Evolutionary conservation across 129 eudicot species (phyloP).

Genomic region (Centrapalus pauciflorus): DNA sequence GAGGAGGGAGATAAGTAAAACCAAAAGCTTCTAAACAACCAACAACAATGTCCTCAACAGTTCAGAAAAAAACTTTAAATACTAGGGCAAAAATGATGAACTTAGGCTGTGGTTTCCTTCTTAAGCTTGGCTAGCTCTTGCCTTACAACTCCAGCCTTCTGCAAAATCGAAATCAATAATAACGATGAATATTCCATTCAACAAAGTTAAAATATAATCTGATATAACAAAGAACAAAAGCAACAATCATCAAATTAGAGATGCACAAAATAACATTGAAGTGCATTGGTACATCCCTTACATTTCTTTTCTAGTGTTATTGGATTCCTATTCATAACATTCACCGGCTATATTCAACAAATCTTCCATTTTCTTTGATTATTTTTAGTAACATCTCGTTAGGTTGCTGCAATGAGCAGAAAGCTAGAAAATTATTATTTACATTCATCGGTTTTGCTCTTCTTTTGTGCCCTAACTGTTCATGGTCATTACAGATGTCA

Average conservation of each 20-base stretch:
- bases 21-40: conserved; percentile 19
- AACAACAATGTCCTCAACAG: conserved; percentile 5
- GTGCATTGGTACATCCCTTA: too few relatives aligned
- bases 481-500: too few relatives aligned
- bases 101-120: conserved; percentile 35
- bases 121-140: conserved; percentile 46
- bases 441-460: too few relatives aligned
- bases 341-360: too few relatives aligned
- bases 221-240: too few relatives aligned
- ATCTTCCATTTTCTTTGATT: too few relatives aligned
- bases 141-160: conserved; percentile 57
- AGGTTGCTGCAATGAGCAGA: too few relatives aligned
- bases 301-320: too few relatives aligned
- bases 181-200: background rate
- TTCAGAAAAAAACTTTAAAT: conserved; percentile 13
- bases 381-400: too few relatives aligned
- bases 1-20: background rate
- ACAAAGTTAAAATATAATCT: background rate
- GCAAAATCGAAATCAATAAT: conserved; percentile 19
- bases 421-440: too few relatives aligned
- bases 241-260: background rate
- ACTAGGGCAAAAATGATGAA: background rate
- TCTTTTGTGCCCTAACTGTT: too few relatives aligned
- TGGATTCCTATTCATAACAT: too few relatives aligned
- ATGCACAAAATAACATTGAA: background rate